These are phyloP conservation scores for Heliosperma pusillum DNA, from an alignment of 148 eudicot species.

Conservation along the genomic window DNA sequence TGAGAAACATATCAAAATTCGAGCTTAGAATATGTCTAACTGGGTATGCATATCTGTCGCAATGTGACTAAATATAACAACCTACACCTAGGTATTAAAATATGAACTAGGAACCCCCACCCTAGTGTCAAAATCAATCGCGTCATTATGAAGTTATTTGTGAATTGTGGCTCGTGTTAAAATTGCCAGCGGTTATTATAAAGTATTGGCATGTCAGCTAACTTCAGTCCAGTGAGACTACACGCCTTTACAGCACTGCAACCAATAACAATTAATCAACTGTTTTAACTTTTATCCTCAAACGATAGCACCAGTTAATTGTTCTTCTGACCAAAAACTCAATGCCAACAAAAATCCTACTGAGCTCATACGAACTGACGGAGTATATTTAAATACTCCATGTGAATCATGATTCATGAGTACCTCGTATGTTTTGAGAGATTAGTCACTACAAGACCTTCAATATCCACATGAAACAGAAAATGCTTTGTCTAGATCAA, in stretches of 20 bases:
- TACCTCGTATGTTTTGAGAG: neutral
- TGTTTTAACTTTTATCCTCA: neutral
- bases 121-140: neutral
- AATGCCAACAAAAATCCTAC: neutral
- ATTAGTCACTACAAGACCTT: neutral
- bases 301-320: neutral
- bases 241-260: neutral
- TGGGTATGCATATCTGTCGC: neutral
- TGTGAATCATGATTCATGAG: neutral
- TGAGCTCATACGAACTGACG: too few relatives aligned
- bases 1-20: neutral
- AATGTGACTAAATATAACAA: constrained; percentile 2
- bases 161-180: neutral
- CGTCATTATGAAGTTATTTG: neutral
- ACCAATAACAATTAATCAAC: neutral
- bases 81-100: neutral
- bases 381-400: neutral
- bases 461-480: neutral
- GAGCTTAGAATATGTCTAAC: neutral
- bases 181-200: neutral
- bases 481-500: neutral
- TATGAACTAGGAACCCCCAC: too few relatives aligned
- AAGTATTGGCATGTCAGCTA: neutral
- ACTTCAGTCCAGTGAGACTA: neutral
- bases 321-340: neutral